Base-by-base conservation (phyloP, 2,329 filamentous ascomycete species). In the Venturia oleaginea region DNA sequence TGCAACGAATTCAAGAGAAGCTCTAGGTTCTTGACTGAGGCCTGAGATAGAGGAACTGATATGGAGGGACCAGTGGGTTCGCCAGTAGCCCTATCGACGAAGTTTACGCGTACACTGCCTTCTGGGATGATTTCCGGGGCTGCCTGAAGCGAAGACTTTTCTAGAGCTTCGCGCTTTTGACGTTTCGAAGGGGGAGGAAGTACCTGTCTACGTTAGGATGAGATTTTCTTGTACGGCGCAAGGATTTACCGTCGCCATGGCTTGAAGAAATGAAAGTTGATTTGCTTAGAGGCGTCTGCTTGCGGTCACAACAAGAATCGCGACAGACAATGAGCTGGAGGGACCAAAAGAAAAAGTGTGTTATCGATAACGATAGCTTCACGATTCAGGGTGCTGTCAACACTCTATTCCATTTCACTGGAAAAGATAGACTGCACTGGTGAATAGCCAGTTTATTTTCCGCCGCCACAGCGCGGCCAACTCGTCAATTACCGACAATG, bases 1-100 rank as follows among this genome's bases (percentile, higher is more conserved):
- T 96, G 83, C 51, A 97, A 78, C 2, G 89, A 91, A 74, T 97
- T 97, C 64, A 96, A 76, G 0, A 97, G 81, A 11, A 92, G 83
- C 63, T 94, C 93, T 3, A 97, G 83, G 70, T 97, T 96, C 79
- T 91, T 93, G 67, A 94, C 90, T 8, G 85, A 89, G 1, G 93
- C 89, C 78, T 97, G 89, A 65, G 88, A 88, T 38, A 97, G 84
- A 15, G 91, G 88, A 51, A 97, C 87, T 73, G 78, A 89, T 75
- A 84, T 91, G 75, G 80, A 87, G 74, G 83, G 88, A 70, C 83
- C 91, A 77, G 82, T 91, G 74, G 81, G 85, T 78, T 82, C 78
- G 65, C 84, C 84, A 10, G 83, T 86, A 65, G 83, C 89, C 84
- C 90, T 86, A 75, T 97, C 92, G 72, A 91, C 83, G 76, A 97